Evolutionary conservation across 2,329 filamentous ascomycete species (phyloP).

Genomic region (Fusarium equiseti): DNA sequence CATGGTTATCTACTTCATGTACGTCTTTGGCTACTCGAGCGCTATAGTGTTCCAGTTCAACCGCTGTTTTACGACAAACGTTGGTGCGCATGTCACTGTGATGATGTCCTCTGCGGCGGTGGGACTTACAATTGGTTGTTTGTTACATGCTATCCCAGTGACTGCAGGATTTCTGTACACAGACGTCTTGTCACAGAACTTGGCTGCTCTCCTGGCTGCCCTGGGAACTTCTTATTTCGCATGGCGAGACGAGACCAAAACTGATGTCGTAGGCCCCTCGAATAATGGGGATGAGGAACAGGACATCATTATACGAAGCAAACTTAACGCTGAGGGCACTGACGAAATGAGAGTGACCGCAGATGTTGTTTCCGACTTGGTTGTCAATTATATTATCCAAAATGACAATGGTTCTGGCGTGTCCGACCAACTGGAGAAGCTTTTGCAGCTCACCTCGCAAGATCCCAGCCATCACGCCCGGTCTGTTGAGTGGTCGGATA

Average conservation of each 20-base stretch:
- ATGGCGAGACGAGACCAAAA: neutral
- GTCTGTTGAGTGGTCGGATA: neutral
- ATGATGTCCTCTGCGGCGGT: neutral
- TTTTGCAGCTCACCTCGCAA: neutral
- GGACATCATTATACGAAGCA: neutral
- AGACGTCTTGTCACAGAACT: neutral
- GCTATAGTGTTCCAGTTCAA: constrained; percentile 6
- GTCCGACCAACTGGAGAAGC: neutral
- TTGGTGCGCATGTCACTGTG: neutral
- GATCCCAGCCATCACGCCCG: neutral
- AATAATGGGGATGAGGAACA: neutral
- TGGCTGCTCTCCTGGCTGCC: neutral
- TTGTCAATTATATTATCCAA: neutral
- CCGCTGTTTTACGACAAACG: constrained; percentile 4
- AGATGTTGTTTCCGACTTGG: neutral
- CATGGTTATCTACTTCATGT: constrained; percentile 2
- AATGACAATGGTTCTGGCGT: neutral
- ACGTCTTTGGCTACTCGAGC: neutral
- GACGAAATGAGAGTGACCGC: neutral
- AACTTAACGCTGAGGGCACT: neutral
- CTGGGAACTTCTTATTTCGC: neutral
- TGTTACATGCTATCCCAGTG: neutral
- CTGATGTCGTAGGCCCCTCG: rapidly evolving
- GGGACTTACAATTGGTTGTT: neutral
- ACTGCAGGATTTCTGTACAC: neutral